Percentiles rank a stretch among this genome's conserved stretches.
phyloP scores from a whole-genome alignment of 192 early-diverging fungal genomes.

The Endogone sp. region DNA sequence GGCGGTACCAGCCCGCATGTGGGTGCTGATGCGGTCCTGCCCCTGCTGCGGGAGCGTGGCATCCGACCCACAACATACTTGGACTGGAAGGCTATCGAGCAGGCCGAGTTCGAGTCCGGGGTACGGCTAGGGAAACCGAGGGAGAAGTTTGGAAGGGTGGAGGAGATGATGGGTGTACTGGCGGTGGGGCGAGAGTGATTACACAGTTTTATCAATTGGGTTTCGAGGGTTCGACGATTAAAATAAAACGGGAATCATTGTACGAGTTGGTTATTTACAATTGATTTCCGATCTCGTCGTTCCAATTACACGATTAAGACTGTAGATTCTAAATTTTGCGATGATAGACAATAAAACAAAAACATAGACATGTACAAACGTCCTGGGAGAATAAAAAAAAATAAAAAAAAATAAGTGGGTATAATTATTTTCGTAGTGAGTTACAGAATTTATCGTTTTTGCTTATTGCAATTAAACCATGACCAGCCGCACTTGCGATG shows the following conservation, averaged over 20 bases:
- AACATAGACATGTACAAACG: no score
- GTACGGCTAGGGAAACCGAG: constrained; percentile 65
- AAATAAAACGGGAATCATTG: no score
- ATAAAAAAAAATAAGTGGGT: no score
- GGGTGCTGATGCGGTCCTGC: constrained; percentile 24
- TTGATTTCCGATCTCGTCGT: no score
- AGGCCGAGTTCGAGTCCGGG: constrained; percentile 65
- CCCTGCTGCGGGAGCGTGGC: constrained; percentile 26
- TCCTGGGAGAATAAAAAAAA: no score
- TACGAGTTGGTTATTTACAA: no score
- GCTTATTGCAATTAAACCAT: background rate
- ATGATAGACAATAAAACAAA: no score
- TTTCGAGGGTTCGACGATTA: no score
- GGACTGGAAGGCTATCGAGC: constrained; percentile 85
- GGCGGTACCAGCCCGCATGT: constrained; percentile 7
- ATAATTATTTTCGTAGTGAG: no score
- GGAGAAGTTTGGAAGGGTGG: constrained; percentile 68
- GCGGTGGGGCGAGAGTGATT: background rate
- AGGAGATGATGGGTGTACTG: constrained; percentile 55
- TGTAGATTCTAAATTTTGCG: no score
- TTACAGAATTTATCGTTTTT: background rate
- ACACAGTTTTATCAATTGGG: no score
- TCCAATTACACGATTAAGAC: no score
- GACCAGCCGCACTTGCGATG: background rate
- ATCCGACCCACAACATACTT: constrained; percentile 55